Conservation (phyloP, 2,329 filamentous ascomycete species). For the Decorospora gaudefroyi region DNA sequence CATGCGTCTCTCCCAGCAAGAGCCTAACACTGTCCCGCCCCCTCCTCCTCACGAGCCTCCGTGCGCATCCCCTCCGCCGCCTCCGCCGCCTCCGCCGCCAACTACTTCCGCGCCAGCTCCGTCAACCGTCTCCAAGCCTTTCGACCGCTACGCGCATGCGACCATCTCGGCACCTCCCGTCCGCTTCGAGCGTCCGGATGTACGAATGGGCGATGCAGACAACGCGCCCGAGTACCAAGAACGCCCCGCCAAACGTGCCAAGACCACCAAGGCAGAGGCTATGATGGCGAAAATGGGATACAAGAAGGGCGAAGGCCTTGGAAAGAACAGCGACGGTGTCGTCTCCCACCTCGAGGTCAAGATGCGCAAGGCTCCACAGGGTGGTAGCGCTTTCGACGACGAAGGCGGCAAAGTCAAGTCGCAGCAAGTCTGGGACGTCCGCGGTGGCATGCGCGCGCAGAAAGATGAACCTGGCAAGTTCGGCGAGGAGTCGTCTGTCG, state of each 20-base stretch:
- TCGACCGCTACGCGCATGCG: slow-evolving; percentile 69
- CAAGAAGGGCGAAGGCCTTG: slow-evolving; percentile 84
- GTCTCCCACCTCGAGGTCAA: slow-evolving; percentile 76
- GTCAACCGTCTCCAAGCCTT: slow-evolving; percentile 73
- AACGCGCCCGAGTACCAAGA: slow-evolving; percentile 38
- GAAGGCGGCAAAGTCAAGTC: slow-evolving; percentile 57
- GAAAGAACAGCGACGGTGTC: slow-evolving; percentile 80
- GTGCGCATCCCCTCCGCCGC: slow-evolving; percentile 14
- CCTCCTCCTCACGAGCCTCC: slow-evolving; percentile 2
- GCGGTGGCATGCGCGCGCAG: slow-evolving; percentile 66
- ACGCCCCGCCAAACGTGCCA: slow-evolving; percentile 48
- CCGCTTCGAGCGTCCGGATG: slow-evolving; percentile 60
- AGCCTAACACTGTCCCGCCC: slow-evolving; percentile 13
- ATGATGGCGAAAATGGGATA: slow-evolving; percentile 95
- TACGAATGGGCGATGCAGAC: slow-evolving; percentile 17
- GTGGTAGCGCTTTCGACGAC: slow-evolving; percentile 30
- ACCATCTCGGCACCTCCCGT: slow-evolving; percentile 82
- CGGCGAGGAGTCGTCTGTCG: slow-evolving; percentile 73
- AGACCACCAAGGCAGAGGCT: slow-evolving; percentile 65
- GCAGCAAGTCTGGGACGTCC: slow-evolving; percentile 67
- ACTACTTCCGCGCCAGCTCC: slow-evolving; percentile 52
- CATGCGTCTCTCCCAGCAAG: slow-evolving; percentile 21
- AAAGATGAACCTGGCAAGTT: slow-evolving; percentile 45
- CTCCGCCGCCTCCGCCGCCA: slow-evolving; percentile 23
- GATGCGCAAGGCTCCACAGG: slow-evolving; percentile 28